Evolutionary conservation across 768 basidiomycete species (phyloP).

Genomic region (Mycena epipterygia): DNA sequence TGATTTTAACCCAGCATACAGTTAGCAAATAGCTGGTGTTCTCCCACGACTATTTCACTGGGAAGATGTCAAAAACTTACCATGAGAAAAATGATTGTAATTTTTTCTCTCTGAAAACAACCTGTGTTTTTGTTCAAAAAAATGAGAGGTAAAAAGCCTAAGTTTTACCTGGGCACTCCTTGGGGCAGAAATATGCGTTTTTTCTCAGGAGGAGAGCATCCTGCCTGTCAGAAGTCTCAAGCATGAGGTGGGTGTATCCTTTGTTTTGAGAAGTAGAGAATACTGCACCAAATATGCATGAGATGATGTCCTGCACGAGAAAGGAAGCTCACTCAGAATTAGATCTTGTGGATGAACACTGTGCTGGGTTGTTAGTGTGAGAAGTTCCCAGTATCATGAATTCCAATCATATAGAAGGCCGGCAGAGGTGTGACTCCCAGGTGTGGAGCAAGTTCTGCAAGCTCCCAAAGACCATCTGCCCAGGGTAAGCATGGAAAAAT

Average conservation of each 20-base stretch:
- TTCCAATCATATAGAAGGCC: slow-evolving; percentile 57
- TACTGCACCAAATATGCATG: background rate
- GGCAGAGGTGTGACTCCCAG: slow-evolving; percentile 44
- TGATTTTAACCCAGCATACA: too few species aligned
- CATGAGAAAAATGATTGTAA: too few species aligned
- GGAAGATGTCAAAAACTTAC: too few species aligned
- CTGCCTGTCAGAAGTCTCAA: too few species aligned
- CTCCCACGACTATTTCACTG: too few species aligned
- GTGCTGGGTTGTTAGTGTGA: background rate
- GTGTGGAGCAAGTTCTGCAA: slow-evolving; percentile 14
- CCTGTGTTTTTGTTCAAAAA: too few species aligned
- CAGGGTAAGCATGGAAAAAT: background rate
- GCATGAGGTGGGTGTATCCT: background rate
- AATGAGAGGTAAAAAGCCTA: too few species aligned
- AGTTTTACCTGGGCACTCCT: too few species aligned
- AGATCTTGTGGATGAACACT: background rate
- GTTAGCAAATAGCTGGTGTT: too few species aligned
- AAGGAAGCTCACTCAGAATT: background rate
- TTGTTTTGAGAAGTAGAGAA: slow-evolving; percentile 6
- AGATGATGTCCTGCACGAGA: background rate
- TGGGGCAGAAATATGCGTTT: too few species aligned
- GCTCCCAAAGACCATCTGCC: background rate
- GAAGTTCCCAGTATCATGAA: slow-evolving; percentile 8
- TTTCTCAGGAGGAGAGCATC: too few species aligned
- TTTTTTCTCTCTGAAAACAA: too few species aligned